Conservation (phyloP, 192 early-diverging fungal species). For the Podila clonocystis region DNA sequence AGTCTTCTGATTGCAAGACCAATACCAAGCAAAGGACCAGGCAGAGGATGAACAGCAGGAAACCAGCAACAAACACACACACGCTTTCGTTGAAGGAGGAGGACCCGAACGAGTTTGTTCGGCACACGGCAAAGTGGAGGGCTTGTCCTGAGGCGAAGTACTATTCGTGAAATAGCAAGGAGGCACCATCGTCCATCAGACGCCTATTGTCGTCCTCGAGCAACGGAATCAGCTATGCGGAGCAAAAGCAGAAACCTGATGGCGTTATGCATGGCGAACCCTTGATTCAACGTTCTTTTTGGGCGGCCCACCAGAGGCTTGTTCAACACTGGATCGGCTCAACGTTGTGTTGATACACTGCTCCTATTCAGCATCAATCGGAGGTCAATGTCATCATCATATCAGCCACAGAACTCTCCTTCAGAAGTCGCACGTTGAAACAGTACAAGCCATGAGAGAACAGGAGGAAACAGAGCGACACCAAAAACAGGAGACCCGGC, state of each 20-base stretch:
- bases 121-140: too few species aligned
- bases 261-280: conserved; percentile 16
- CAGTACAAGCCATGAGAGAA: too few species aligned
- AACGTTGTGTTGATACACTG: too few species aligned
- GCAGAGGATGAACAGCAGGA: background rate
- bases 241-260: background rate
- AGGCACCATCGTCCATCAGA: too few species aligned
- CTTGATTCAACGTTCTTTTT: background rate
- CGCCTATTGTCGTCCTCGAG: too few species aligned
- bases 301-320: background rate
- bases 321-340: background rate
- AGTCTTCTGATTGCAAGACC: conserved; percentile 19
- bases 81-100: background rate
- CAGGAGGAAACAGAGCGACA: background rate
- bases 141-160: too few species aligned
- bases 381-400: too few species aligned
- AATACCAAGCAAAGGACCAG: background rate
- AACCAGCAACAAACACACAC: background rate
- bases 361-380: too few species aligned
- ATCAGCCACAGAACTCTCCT: too few species aligned
- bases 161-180: too few species aligned
- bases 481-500: background rate
- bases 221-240: too few species aligned
- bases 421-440: too few species aligned
- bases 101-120: background rate